These are phyloP conservation scores for Pyrus hybrid DNA, from an alignment of 331 rosid genomes.

Conservation along the genomic window DNA sequence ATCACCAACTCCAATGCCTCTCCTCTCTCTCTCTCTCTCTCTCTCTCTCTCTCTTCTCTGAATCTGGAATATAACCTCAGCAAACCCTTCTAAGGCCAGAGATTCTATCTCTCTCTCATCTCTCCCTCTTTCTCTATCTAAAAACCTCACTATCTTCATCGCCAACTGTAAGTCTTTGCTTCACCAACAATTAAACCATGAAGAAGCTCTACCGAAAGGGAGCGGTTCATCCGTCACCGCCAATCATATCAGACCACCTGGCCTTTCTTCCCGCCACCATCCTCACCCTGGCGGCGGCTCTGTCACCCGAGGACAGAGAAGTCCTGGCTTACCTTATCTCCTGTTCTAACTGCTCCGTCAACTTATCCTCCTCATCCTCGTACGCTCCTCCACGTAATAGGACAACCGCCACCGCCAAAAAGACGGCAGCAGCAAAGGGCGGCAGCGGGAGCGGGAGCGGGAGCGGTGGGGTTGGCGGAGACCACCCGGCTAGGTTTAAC, in stretches of 20 bases:
- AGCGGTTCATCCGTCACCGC: conserved; percentile 92
- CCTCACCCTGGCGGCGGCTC: conserved; percentile 65
- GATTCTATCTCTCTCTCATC: background rate
- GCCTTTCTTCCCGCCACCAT: conserved; percentile 77
- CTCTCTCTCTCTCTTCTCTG: too few relatives aligned
- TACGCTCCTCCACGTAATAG: conserved; percentile 19
- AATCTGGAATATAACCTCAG: too few relatives aligned
- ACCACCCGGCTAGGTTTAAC: conserved; percentile 57
- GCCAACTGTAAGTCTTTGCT: background rate
- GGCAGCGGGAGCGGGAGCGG: background rate
- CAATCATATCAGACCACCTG: conserved; percentile 59
- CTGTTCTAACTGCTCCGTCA: conserved; percentile 25
- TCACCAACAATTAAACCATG: conserved; percentile 22
- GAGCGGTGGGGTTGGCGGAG: conserved; percentile 18
- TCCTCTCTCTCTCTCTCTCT: too few relatives aligned
- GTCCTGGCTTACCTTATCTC: conserved; percentile 72
- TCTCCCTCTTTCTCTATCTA: too few relatives aligned
- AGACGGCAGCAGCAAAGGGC: background rate
- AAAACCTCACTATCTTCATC: background rate
- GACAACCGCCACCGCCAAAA: background rate
- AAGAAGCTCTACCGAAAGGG: conserved; percentile 78
- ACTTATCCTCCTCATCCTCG: conserved; percentile 13
- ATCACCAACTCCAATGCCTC: conserved; percentile 35
- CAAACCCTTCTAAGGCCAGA: too few relatives aligned
- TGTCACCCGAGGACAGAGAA: conserved; percentile 63